Base-by-base conservation (phyloP, 768 basidiomycete species). In the Tephrocybe sp. region DNA sequence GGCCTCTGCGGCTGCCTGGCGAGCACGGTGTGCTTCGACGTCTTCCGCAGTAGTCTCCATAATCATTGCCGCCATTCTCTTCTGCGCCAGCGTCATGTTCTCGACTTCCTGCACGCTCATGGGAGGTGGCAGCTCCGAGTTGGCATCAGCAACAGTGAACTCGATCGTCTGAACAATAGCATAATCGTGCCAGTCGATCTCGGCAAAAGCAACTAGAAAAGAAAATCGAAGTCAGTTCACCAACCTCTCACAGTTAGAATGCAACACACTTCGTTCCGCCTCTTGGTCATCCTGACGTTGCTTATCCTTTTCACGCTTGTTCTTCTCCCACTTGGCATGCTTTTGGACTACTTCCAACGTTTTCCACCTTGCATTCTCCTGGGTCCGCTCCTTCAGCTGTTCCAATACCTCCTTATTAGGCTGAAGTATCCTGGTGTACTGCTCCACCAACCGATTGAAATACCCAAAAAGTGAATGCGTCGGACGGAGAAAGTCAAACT, bases 151-250 rank as follows among this genome's bases (percentile, higher is more conserved):
- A 27, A 84, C 82, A 13, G 97, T 98, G 63, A 98, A 99, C 63
- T 99, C 97, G 59, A 97, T 94, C 16, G 94, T 97, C 64, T 98
- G 93, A 5, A 98, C 97, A 48, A 97, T 92, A 32, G 94, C 92
- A 70, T 97, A 98, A 64, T 98, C 97, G 62, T 99, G 93, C 97
- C 97, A 99, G 64, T 99, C 97, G 59, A 99, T 98, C 64, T 95
- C 92, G 36, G 93, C 92, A 62, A 97, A 95, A 4, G 95, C 96
- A 68, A 84, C 90, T 88, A 52, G 5, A 26, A 21, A 16, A 44
- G 49, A 32, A 43, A 35, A 51, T n/a, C n/a, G 31, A 39, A 19
- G 38, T 47, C 28, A 51, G 46, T 59, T 18, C 9, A 13, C 28
- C 28, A 43, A 28, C n/a, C 15, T 39, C 35, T 27, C 12, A 34